These are phyloP conservation scores for Edaphochlamys debaryana DNA, from an alignment of 139 green algal species.

Conservation along the genomic window DNA sequence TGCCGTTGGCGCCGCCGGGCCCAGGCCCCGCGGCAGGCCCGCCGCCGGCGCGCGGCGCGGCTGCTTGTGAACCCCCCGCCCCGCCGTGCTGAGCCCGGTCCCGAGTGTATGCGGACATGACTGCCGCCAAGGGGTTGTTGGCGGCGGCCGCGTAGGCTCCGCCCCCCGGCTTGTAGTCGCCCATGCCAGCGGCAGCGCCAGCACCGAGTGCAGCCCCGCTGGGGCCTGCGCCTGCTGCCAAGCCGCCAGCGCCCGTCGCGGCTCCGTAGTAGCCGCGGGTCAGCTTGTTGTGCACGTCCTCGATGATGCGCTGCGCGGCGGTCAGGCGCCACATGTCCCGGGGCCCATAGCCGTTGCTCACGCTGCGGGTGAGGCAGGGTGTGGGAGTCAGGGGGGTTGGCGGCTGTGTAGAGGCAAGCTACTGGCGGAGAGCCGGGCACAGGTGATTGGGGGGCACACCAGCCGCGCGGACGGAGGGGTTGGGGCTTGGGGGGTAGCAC, in stretches of 20 bases:
- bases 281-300: constrained; percentile 46
- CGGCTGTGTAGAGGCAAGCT: not conserved
- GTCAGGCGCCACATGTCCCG: constrained; percentile 21
- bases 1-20: not conserved
- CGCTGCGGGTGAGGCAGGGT: constrained; percentile 7
- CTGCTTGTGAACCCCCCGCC: not conserved
- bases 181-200: too few relatives aligned
- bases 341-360: constrained; percentile 3
- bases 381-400: not conserved
- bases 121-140: not conserved
- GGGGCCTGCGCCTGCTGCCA: not conserved
- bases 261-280: not conserved
- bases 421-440: not conserved
- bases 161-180: not conserved
- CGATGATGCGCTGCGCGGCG: constrained; percentile 35
- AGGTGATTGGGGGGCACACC: too few relatives aligned
- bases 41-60: not conserved
- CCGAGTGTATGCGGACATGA: too few relatives aligned
- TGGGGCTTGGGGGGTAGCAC: too few relatives aligned
- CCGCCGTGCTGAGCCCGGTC: too few relatives aligned
- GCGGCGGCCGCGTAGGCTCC: not conserved
- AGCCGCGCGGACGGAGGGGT: too few relatives aligned
- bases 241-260: not conserved
- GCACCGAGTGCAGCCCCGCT: not conserved
- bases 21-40: not conserved